Percentiles rank a stretch among this genome's conserved stretches.
phyloP scores from a whole-genome alignment of 2,329 filamentous ascomycete genomes.

The Pseudogymnoascus sp. region DNA sequence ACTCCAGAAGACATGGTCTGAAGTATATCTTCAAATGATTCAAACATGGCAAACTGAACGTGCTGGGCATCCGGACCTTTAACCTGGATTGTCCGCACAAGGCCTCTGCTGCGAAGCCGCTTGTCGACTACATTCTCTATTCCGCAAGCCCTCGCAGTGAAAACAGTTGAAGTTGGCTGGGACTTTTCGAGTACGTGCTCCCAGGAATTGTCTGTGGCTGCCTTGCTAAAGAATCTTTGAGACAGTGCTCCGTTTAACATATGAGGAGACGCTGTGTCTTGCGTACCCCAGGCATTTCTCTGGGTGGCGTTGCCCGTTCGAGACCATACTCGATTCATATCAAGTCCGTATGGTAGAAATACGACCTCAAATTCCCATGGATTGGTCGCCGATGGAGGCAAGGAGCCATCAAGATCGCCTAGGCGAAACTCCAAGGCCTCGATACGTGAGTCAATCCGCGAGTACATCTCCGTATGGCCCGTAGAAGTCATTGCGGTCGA shows the following conservation, averaged over 20 bases:
- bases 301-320: not conserved
- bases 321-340: conserved; percentile 48
- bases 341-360: conserved; percentile 59
- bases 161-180: conserved; percentile 24
- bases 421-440: conserved; percentile 38
- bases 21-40: conserved; percentile 53
- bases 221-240: not conserved
- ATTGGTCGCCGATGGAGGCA: conserved; percentile 50
- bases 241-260: conserved; percentile 18
- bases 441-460: conserved; percentile 37
- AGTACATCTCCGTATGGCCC: conserved; percentile 34
- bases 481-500: conserved; percentile 32
- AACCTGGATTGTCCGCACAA: conserved; percentile 58
- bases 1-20: conserved; percentile 30
- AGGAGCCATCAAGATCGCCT: conserved; percentile 22
- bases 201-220: not conserved
- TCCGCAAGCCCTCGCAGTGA: conserved; percentile 62
- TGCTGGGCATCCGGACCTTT: conserved; percentile 59
- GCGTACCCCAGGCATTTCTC: conserved; percentile 20
- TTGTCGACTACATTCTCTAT: conserved; percentile 56
- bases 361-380: conserved; percentile 74
- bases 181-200: conserved; percentile 35
- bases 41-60: conserved; percentile 55
- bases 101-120: conserved; percentile 66
- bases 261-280: conserved; percentile 25